Evolutionary conservation across 768 basidiomycete genomes (phyloP).

Genomic region (Jaapia argillacea): DNA sequence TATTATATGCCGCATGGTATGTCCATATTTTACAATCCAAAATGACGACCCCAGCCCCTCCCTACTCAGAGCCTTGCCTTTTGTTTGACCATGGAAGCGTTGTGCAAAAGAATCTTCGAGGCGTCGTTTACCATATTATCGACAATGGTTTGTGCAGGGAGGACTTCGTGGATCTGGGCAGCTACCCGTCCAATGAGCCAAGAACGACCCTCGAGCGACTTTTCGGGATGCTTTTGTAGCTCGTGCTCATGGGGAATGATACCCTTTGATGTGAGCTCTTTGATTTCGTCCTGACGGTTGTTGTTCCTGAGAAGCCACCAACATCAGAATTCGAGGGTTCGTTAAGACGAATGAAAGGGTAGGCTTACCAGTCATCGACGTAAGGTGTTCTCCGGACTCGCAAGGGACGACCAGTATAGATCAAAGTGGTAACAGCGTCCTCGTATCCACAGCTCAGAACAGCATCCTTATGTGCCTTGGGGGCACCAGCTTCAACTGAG

Average conservation of each 20-base stretch:
- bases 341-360: background rate
- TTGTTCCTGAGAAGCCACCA: slow-evolving; percentile 43
- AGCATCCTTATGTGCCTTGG: slow-evolving; percentile 77
- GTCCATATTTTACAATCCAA: too few species aligned
- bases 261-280: slow-evolving; percentile 74
- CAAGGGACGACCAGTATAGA: slow-evolving; percentile 84
- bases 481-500: slow-evolving; percentile 67
- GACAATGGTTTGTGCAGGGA: slow-evolving; percentile 76
- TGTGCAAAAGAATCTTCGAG: slow-evolving; percentile 32
- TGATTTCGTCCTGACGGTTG: slow-evolving; percentile 74
- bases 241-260: slow-evolving; percentile 68
- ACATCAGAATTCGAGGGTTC: background rate
- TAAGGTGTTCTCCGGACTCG: slow-evolving; percentile 81
- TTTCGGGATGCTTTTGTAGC: slow-evolving; percentile 73
- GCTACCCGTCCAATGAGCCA: slow-evolving; percentile 86
- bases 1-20: too few species aligned
- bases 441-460: slow-evolving; percentile 62
- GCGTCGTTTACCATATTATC: slow-evolving; percentile 70
- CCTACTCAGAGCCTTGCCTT: too few species aligned
- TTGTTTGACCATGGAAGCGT: slow-evolving; percentile 25
- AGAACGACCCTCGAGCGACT: slow-evolving; percentile 48
- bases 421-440: slow-evolving; percentile 76
- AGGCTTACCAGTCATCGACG: slow-evolving; percentile 66
- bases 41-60: too few species aligned
- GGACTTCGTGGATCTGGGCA: slow-evolving; percentile 60